Evolutionary conservation across 163 green algal species (phyloP).

Genomic region (Coccomyxa subellipsoidea): DNA sequence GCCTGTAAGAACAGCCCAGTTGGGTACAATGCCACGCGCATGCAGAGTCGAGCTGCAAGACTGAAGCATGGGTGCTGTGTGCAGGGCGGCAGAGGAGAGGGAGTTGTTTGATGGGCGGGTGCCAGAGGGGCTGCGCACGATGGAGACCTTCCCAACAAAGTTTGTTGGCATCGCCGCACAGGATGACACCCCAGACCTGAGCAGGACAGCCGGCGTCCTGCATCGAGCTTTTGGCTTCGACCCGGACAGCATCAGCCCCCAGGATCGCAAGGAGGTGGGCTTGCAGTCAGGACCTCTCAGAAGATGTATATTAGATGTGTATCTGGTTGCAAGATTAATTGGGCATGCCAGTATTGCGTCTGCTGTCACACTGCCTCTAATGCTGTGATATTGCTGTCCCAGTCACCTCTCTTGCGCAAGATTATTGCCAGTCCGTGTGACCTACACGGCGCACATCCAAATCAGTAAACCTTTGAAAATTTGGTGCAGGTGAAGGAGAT

Average conservation of each 20-base stretch:
- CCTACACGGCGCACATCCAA: no score
- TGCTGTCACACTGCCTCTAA: no score
- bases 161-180: conserved; percentile 33
- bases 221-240: conserved; percentile 8
- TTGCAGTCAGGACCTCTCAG: no score
- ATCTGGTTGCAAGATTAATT: no score
- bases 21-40: not conserved
- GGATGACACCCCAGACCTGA: conserved; percentile 37
- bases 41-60: no score
- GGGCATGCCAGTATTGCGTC: no score
- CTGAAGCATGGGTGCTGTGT: not conserved
- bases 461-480: no score
- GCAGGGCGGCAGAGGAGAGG: conserved; percentile 20
- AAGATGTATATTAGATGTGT: no score
- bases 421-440: no score
- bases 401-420: no score
- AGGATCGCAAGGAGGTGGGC: conserved; percentile 22
- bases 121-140: conserved; percentile 19
- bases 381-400: no score
- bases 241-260: not conserved
- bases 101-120: conserved; percentile 25
- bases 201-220: conserved; percentile 13
- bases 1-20: no score
- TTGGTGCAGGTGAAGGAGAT: conserved; percentile 41
- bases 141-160: conserved; percentile 33